phyloP scores from a whole-genome alignment of 1,284 basidiomycete genomes.

The Cutaneotrichosporon sp. region DNA sequence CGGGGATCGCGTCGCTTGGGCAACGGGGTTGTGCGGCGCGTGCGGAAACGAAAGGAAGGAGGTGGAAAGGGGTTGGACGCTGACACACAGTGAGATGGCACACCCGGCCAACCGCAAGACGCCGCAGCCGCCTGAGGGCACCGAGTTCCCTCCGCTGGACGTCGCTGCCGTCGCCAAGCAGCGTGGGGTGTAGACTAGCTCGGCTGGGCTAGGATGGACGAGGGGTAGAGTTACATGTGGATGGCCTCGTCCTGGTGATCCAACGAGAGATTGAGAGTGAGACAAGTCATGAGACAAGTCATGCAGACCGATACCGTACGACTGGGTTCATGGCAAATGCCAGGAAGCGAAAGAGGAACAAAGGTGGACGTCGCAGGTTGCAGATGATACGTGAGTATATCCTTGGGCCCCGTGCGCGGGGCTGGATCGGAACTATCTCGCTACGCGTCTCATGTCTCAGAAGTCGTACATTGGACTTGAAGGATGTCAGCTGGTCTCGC shows the following conservation, averaged over 20 bases:
- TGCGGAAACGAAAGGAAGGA: background rate
- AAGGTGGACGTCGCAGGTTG: too few relatives aligned
- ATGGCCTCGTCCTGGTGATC: background rate
- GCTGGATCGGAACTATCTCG: too few relatives aligned
- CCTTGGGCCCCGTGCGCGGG: too few relatives aligned
- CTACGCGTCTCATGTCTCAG: too few relatives aligned
- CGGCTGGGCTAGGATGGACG: background rate
- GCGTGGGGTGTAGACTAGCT: constrained; percentile 25
- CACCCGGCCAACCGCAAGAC: constrained; percentile 85
- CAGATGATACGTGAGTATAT: too few relatives aligned
- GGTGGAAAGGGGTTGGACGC: background rate
- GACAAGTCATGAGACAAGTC: background rate
- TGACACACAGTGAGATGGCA: constrained; percentile 76
- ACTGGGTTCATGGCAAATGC: too few relatives aligned
- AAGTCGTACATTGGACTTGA: too few relatives aligned
- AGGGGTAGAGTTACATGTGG: background rate
- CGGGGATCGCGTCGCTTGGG: background rate
- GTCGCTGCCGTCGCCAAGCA: constrained; percentile 39
- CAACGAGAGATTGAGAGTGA: background rate
- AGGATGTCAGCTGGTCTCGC: too few relatives aligned
- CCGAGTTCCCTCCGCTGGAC: constrained; percentile 49
- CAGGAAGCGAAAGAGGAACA: too few relatives aligned
- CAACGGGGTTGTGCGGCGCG: background rate
- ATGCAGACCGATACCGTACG: background rate
- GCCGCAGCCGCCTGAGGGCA: constrained; percentile 88